Evolutionary conservation across 495 filamentous ascomycete species (phyloP), one percentile per base, ranked within the genome.

Genomic region (Penicillium ucsense): DNA sequence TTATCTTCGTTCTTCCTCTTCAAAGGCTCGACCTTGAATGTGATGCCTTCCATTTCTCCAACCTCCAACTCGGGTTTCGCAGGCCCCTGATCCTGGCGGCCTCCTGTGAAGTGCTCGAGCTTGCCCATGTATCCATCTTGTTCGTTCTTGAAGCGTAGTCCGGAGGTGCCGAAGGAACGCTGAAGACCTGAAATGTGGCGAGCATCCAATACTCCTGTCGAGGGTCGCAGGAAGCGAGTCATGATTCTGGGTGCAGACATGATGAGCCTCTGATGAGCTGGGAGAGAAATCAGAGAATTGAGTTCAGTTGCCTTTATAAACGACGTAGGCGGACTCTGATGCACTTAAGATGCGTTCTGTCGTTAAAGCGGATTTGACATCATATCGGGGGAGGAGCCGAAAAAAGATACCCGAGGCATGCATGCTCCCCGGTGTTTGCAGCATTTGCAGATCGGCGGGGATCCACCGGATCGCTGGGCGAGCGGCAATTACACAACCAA

Each of bases 1-100:
- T 72, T 68, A 70, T 91, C 85, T 66, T 98, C 92, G 42, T 87
- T 88, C 5, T 68, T 73, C 36, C 92, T 74, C 46, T 85, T 76
- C 47, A 96, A 64, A 4, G 92, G 94, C 76, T 95, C 88, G 58
- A 98, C 80, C 59, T 82, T 86, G 70, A 97, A 94, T 30, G 77
- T 82, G 38, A 82, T 89, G 54, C 89, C 88, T 52, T 92, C 80
- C 65, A 97, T 82, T 72, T 96, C 90, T 48, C 92, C 92, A 48
- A 97, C 89, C 3, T 70, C 85, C 42, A 97, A 76, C 48, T 96
- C 92, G n/a, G 72, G 64, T 47, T 71, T 69, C 43, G 74, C 76
- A 5, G 59, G 51, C 1, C 74, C 70, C 4, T 61, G 67, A 39
- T 72, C 59, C 57, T 82, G 79, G 4, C 74, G 73, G 28, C 76